A percentile compares a stretch with the other conserved stretches of the same genome.
Conservation (phyloP, 2,329 filamentous ascomycete species). For the Stagonosporopsis vannaccii region DNA sequence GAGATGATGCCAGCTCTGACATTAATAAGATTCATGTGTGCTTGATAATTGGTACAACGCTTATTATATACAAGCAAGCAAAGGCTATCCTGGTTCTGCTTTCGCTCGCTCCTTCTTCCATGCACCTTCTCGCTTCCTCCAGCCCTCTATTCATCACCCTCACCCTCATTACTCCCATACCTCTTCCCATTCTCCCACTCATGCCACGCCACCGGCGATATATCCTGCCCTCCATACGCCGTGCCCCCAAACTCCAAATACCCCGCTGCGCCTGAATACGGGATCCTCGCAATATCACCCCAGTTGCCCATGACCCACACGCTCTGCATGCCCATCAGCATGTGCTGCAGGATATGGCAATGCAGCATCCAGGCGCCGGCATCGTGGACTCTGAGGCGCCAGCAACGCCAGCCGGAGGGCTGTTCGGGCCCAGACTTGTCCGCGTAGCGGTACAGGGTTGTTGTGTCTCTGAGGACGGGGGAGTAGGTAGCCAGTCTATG, state of each 20-base stretch:
- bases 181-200: conserved; percentile 8
- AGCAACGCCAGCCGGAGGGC: conserved; percentile 66
- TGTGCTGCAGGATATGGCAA: conserved; percentile 66
- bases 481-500: conserved; percentile 43
- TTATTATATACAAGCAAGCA: too few species aligned
- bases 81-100: too few species aligned
- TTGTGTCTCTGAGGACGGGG: conserved; percentile 57
- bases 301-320: conserved; percentile 57
- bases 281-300: conserved; percentile 47
- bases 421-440: conserved; percentile 50
- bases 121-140: background rate
- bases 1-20: too few species aligned
- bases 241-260: conserved; percentile 56
- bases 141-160: background rate
- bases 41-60: too few species aligned
- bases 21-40: too few species aligned
- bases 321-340: conserved; percentile 62
- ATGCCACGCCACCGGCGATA: conserved; percentile 20
- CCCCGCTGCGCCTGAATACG: conserved; percentile 47
- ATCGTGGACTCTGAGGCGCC: conserved; percentile 60
- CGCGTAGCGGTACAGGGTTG: conserved; percentile 64
- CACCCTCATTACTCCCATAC: background rate
- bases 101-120: too few species aligned
- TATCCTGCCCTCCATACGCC: conserved; percentile 48
- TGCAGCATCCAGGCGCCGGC: conserved; percentile 66